phyloP scores from a whole-genome alignment of 1,139 yeast species.

The Kluyveromyces sp. region DNA sequence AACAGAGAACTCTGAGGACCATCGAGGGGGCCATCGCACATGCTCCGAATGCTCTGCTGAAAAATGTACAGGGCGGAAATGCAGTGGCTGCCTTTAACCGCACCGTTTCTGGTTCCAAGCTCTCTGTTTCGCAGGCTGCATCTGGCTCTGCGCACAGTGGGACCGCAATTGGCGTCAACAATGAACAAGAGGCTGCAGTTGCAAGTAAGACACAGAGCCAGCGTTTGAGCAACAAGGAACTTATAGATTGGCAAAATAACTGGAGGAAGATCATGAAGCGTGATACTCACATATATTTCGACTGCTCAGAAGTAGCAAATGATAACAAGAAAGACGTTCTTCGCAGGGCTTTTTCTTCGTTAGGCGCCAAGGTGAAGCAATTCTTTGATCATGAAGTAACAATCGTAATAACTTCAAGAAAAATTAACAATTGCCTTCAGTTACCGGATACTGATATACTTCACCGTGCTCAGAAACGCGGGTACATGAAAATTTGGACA shows the following conservation, averaged over 20 bases:
- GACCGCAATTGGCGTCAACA: no score
- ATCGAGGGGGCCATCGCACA: slow-evolving; percentile 31
- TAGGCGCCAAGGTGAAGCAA: slow-evolving; percentile 62
- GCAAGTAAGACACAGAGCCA: slow-evolving; percentile 1
- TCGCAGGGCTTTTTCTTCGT: slow-evolving; percentile 35
- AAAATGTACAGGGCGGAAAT: slow-evolving; percentile 27
- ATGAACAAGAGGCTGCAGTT: no score
- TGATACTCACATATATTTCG: slow-evolving; percentile 72
- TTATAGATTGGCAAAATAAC: slow-evolving; percentile 68
- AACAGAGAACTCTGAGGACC: slow-evolving; percentile 22
- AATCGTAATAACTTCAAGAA: slow-evolving; percentile 68
- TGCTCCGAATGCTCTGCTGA: slow-evolving; percentile 18
- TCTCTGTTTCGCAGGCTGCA: neutral
- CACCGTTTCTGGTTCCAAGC: slow-evolving; percentile 14
- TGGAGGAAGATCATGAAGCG: slow-evolving; percentile 72
- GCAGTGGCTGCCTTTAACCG: slow-evolving; percentile 20
- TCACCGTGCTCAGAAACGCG: slow-evolving; percentile 49
- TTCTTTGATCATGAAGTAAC: slow-evolving; percentile 77
- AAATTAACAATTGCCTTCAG: slow-evolving; percentile 31
- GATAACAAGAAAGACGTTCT: slow-evolving; percentile 49
- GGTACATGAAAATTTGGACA: slow-evolving; percentile 75
- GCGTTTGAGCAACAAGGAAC: slow-evolving; percentile 32
- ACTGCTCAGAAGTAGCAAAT: slow-evolving; percentile 49
- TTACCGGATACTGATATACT: slow-evolving; percentile 56
- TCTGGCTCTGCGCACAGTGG: neutral